Evolutionary conservation across 2,329 filamentous ascomycete genomes (phyloP).

Genomic region (Cordyceps farinosa): DNA sequence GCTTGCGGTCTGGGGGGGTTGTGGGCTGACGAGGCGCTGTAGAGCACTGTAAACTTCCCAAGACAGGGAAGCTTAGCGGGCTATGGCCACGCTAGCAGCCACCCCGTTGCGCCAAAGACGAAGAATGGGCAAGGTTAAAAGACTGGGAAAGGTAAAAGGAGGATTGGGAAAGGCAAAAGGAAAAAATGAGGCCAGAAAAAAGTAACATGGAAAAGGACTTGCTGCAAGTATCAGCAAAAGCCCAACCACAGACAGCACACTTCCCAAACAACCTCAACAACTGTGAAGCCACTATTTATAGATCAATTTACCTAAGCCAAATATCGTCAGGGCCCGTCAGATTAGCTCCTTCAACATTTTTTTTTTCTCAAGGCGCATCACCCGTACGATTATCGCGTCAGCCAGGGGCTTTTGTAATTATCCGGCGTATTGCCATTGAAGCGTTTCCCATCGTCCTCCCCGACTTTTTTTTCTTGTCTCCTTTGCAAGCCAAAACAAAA

Average conservation of each 20-base stretch:
- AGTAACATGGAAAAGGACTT: background rate
- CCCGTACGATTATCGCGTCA: background rate
- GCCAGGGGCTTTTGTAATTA: background rate
- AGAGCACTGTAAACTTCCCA: no score
- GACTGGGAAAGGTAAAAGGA: background rate
- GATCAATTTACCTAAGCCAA: background rate
- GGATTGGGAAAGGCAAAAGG: background rate
- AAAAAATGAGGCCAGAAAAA: background rate
- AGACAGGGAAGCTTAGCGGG: background rate
- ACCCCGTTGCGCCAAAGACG: no score
- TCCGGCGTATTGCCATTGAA: slow-evolving; percentile 12
- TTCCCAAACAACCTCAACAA: background rate
- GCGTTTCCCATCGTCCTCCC: background rate
- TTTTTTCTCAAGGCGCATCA: background rate
- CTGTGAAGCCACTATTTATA: background rate
- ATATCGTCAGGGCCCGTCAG: slow-evolving; percentile 7
- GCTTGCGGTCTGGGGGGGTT: no score
- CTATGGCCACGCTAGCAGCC: no score
- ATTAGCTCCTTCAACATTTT: slow-evolving; percentile 5
- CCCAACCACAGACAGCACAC: background rate
- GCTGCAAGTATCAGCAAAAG: slow-evolving; percentile 2
- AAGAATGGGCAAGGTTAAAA: background rate
- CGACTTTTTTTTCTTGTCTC: background rate
- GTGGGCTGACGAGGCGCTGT: background rate
- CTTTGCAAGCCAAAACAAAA: background rate